Evolutionary conservation across 2,329 filamentous ascomycete species (phyloP).

Genomic region (Colletotrichum navitas): DNA sequence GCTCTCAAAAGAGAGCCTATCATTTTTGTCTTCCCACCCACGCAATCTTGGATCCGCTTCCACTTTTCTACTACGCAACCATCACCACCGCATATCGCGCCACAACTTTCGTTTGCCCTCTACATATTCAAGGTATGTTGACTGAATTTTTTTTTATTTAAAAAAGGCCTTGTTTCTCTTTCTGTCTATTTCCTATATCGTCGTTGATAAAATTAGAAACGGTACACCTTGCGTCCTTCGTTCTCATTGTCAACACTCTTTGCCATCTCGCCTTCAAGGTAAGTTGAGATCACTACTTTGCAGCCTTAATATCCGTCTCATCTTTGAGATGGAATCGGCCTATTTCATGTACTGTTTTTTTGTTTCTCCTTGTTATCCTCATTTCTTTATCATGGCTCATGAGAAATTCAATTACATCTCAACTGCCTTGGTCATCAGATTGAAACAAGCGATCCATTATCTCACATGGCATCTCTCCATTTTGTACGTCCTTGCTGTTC

Average conservation of each 20-base stretch:
- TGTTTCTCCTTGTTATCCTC: not conserved
- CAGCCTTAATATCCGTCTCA: not conserved
- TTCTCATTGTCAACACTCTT: constrained; percentile 16
- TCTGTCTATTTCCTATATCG: not conserved
- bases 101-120: constrained; percentile 20
- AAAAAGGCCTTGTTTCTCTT: not conserved
- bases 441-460: not conserved
- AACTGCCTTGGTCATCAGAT: not conserved
- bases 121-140: constrained; percentile 14
- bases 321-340: not conserved
- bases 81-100: constrained; percentile 9
- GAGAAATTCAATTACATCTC: not conserved
- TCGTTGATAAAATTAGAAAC: not conserved
- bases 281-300: not conserved
- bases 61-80: constrained; percentile 13
- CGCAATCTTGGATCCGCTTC: not conserved
- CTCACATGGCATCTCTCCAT: not conserved
- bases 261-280: constrained; percentile 12
- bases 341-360: not conserved
- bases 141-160: no score
- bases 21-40: constrained; percentile 1
- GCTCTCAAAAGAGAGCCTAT: not conserved
- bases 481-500: not conserved
- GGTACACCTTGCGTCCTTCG: constrained; percentile 23
- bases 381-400: not conserved